A percentile compares a stretch with the other conserved stretches of the same genome.
Conservation (phyloP, 768 basidiomycete species). For the Hebeloma cylindrosporum region DNA sequence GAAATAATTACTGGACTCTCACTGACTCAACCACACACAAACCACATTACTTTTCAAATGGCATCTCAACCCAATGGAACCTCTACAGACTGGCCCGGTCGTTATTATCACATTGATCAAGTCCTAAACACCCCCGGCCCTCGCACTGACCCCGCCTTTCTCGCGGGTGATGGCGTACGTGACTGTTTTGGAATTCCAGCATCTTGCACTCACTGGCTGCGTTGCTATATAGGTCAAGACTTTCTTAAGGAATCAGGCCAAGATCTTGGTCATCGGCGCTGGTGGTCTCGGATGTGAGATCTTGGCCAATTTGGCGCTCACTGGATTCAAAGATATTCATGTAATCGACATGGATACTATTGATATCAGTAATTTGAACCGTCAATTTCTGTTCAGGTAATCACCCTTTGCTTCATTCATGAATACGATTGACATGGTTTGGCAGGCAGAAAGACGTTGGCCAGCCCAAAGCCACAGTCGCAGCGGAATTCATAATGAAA, state of each 20-base stretch:
- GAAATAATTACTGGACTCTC: constrained; percentile 9
- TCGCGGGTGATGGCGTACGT: constrained; percentile 76
- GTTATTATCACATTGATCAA: constrained; percentile 85
- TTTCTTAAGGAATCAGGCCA: constrained; percentile 80
- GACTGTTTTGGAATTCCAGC: background rate
- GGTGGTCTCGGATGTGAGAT: constrained; percentile 98
- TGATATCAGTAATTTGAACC: constrained; percentile 97
- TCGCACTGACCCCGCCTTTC: constrained; percentile 81
- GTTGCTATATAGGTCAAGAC: constrained; percentile 76
- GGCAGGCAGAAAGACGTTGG: constrained; percentile 87
- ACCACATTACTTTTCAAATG: constrained; percentile 16
- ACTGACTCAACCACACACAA: constrained; percentile 18
- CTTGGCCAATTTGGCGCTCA: constrained; percentile 90
- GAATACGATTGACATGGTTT: constrained; percentile 6
- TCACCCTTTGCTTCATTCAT: constrained; percentile 10
- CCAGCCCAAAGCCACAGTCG: constrained; percentile 88
- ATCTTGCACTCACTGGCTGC: background rate
- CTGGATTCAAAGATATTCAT: constrained; percentile 97
- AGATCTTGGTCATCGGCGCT: constrained; percentile 96
- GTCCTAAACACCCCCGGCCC: constrained; percentile 86
- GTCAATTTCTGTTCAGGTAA: constrained; percentile 96
- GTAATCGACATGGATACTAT: constrained; percentile 99
- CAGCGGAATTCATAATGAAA: constrained; percentile 96
- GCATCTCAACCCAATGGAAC: constrained; percentile 17
- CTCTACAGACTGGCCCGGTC: constrained; percentile 46